These are phyloP conservation scores for Gomphus bonarii DNA, from an alignment of 1,284 basidiomycete genomes.

Conservation along the genomic window DNA sequence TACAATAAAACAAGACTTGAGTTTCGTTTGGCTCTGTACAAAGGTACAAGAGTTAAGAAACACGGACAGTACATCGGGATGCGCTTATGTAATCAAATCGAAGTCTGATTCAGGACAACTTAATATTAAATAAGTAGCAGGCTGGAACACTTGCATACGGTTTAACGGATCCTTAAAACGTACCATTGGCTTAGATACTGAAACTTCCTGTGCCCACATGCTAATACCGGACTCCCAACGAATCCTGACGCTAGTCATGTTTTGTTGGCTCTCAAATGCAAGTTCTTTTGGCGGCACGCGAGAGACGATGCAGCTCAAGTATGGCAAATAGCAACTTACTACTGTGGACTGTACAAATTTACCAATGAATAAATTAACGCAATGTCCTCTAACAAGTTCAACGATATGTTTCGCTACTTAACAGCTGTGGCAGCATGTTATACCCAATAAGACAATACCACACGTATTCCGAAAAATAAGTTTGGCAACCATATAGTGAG, in stretches of 20 bases:
- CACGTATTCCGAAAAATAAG: slow-evolving; percentile 11
- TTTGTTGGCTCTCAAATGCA: slow-evolving; percentile 12
- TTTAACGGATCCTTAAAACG: slow-evolving; percentile 15
- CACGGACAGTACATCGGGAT: too few relatives aligned
- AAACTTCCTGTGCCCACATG: slow-evolving; percentile 14
- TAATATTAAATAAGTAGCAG: too few relatives aligned
- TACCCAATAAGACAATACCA: too few relatives aligned
- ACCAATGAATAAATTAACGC: slow-evolving; percentile 13
- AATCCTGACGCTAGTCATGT: slow-evolving; percentile 15
- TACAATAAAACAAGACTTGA: too few relatives aligned
- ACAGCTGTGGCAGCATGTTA: slow-evolving; percentile 13
- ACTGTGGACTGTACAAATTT: slow-evolving; percentile 10
- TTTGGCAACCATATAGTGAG: too few relatives aligned
- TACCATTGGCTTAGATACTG: slow-evolving; percentile 15
- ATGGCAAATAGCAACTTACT: slow-evolving; percentile 10
- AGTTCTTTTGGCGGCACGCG: slow-evolving; percentile 12
- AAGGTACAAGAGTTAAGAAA: too few relatives aligned
- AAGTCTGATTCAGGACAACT: too few relatives aligned
- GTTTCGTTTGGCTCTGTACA: too few relatives aligned
- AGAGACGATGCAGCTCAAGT: slow-evolving; percentile 5
- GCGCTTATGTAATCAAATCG: too few relatives aligned
- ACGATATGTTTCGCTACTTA: not conserved
- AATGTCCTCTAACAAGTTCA: too few relatives aligned
- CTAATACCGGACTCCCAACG: slow-evolving; percentile 15
- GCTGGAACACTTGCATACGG: slow-evolving; percentile 15